These are phyloP conservation scores for Coemansia sp. DNA, from an alignment of 192 early-diverging fungal species.

Conservation along the genomic window DNA sequence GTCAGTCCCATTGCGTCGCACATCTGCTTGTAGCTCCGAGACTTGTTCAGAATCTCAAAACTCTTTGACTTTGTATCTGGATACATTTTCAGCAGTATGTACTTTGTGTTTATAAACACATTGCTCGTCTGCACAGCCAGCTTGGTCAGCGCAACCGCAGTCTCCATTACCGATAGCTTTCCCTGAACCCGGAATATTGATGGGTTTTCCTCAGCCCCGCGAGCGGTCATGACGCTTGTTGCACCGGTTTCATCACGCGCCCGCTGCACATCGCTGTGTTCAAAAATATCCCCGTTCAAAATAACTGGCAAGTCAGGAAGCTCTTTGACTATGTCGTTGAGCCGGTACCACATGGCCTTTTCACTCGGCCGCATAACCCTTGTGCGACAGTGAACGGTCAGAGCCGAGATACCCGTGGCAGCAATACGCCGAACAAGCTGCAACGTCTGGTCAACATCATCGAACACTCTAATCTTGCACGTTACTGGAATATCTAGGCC, in stretches of 20 bases:
- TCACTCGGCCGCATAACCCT: slow-evolving; percentile 74
- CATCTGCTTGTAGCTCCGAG: slow-evolving; percentile 58
- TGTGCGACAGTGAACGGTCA: slow-evolving; percentile 88
- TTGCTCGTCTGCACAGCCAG: slow-evolving; percentile 70
- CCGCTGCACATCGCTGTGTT: slow-evolving; percentile 61
- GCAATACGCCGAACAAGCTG: slow-evolving; percentile 80
- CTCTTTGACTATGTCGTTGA: slow-evolving; percentile 69
- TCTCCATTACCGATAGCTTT: slow-evolving; percentile 55
- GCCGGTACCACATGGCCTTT: slow-evolving; percentile 81
- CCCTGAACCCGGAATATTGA: slow-evolving; percentile 81
- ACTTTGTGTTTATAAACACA: slow-evolving; percentile 85
- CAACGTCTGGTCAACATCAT: slow-evolving; percentile 75
- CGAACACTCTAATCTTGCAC: slow-evolving; percentile 84
- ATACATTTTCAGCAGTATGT: slow-evolving; percentile 86
- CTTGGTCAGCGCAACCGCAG: slow-evolving; percentile 68
- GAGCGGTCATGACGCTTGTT: slow-evolving; percentile 86
- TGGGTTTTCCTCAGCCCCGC: slow-evolving; percentile 82
- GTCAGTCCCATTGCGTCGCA: slow-evolving; percentile 53
- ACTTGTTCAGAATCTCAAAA: slow-evolving; percentile 48
- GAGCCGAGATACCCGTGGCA: slow-evolving; percentile 78
- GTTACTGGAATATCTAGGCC: slow-evolving; percentile 77
- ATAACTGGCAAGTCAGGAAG: slow-evolving; percentile 78
- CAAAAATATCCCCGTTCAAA: slow-evolving; percentile 88
- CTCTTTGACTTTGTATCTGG: slow-evolving; percentile 57
- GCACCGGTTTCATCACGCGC: slow-evolving; percentile 62